Percentiles rank a stretch among this genome's conserved stretches.
These are phyloP conservation scores for Sechiopsis laciniata DNA, from an alignment of 306 rosid genomes.

Conservation along the genomic window DNA sequence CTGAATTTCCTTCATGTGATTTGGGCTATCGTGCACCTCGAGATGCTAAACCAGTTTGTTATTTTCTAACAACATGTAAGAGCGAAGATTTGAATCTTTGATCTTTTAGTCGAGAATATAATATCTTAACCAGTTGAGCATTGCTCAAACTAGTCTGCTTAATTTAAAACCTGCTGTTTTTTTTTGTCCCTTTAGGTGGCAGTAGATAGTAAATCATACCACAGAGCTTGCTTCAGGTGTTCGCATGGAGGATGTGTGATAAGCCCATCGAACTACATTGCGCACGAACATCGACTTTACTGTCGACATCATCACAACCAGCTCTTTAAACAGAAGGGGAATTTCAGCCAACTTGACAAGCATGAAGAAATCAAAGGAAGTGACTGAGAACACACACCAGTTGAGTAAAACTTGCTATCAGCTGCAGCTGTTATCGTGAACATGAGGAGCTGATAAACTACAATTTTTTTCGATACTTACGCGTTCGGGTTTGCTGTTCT, in stretches of 20 bases:
- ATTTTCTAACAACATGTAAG: neutral
- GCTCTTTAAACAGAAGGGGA: constrained; percentile 83
- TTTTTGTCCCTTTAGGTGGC: constrained; percentile 48
- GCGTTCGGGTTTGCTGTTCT: constrained; percentile 14
- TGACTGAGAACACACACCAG: constrained; percentile 37
- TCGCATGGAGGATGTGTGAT: constrained; percentile 83
- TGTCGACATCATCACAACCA: constrained; percentile 91
- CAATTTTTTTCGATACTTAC: neutral
- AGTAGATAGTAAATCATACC: constrained; percentile 79
- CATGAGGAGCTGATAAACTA: neutral
- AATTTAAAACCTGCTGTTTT: neutral
- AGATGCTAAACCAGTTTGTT: neutral
- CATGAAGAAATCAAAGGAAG: constrained; percentile 35
- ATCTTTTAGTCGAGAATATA: neutral
- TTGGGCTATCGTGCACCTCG: too few species aligned
- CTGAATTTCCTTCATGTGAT: neutral
- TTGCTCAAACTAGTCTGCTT: neutral
- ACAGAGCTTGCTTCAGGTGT: constrained; percentile 76
- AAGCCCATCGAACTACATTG: constrained; percentile 84
- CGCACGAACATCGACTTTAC: constrained; percentile 79
- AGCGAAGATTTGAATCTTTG: neutral
- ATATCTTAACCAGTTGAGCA: neutral
- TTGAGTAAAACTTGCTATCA: constrained; percentile 20
- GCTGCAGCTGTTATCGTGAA: neutral
- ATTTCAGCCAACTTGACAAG: constrained; percentile 74